Percentiles rank a stretch among this genome's conserved stretches.
These are phyloP conservation scores for Crucihimalaya himalaica DNA, from an alignment of 345 rosid species.

Conservation along the genomic window DNA sequence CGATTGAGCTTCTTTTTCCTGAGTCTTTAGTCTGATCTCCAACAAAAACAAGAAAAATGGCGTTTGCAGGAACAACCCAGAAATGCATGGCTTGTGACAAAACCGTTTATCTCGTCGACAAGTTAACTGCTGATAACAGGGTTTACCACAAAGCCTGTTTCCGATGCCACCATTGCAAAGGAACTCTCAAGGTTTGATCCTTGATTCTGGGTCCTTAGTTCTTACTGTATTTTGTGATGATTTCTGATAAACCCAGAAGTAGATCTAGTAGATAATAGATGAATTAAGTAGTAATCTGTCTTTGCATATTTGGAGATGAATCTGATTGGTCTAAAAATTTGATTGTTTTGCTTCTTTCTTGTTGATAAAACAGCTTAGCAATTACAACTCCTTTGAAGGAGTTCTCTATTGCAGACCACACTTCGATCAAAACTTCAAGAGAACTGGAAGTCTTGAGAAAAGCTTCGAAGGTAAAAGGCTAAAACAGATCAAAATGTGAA, in stretches of 20 bases:
- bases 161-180: conserved; percentile 99
- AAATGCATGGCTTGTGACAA: conserved; percentile 99
- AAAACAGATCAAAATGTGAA: neutral
- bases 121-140: conserved; percentile 96
- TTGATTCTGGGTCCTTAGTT: neutral
- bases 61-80: conserved; percentile 99
- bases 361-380: conserved; percentile 73
- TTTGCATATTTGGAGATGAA: neutral
- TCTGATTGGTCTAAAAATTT: neutral
- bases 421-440: conserved; percentile 91
- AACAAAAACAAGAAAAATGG: conserved; percentile 48
- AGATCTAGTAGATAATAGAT: conserved; percentile 25
- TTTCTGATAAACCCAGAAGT: neutral
- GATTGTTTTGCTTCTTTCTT: neutral
- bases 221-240: neutral
- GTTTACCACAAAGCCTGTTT: conserved; percentile 92
- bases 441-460: conserved; percentile 97
- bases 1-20: neutral
- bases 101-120: conserved; percentile 94
- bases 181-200: conserved; percentile 81
- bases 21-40: conserved; percentile 20
- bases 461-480: conserved; percentile 79
- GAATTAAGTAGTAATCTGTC: neutral
- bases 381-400: conserved; percentile 98
- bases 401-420: conserved; percentile 97